phyloP scores from a whole-genome alignment of 768 basidiomycete genomes.

The Termitomyces sp. region DNA sequence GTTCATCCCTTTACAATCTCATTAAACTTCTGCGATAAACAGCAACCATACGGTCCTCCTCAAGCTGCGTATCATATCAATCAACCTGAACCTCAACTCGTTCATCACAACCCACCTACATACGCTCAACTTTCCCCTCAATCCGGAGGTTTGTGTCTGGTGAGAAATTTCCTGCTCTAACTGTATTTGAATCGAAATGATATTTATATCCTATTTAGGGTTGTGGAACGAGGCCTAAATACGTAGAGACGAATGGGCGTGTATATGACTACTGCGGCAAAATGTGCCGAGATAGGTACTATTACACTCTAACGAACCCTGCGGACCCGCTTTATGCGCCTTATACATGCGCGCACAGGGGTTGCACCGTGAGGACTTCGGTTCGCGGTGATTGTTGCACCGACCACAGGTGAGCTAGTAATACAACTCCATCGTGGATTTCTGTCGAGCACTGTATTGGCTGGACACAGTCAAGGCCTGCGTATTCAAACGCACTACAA shows the following conservation, averaged over 20 bases:
- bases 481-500: not conserved
- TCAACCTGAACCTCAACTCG: not conserved
- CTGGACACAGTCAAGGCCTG: not conserved
- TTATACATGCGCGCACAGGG: conserved; percentile 1
- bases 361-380: conserved; percentile 3
- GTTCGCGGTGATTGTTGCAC: conserved; percentile 6
- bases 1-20: not conserved
- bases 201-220: not conserved
- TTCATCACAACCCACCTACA: not conserved
- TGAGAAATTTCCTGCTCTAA: not conserved
- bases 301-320: not conserved
- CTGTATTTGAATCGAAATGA: not conserved
- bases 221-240: not conserved
- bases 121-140: not conserved
- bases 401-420: not conserved
- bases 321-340: conserved; percentile 4
- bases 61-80: not conserved
- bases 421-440: not conserved
- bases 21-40: not conserved
- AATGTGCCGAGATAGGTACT: not conserved
- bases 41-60: not conserved
- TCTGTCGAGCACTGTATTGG: not conserved
- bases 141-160: not conserved
- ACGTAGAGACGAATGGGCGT: not conserved
- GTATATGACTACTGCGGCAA: conserved; percentile 5